Evolutionary conservation across 2,329 filamentous ascomycete genomes (phyloP).

Genomic region (Cladosporium sp.): DNA sequence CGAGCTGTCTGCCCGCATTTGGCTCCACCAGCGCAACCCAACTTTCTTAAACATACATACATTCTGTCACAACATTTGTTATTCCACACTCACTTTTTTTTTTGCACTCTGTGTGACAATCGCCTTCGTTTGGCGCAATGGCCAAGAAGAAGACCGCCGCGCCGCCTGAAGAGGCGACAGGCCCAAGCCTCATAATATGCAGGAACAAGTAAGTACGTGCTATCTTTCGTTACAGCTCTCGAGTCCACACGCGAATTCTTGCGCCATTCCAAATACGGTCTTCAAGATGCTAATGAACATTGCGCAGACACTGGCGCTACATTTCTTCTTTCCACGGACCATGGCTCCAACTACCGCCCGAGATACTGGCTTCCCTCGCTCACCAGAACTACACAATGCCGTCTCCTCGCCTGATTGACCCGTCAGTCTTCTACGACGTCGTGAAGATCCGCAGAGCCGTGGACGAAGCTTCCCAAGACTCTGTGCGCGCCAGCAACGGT

Average conservation of each 20-base stretch:
- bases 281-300: slow-evolving; percentile 3
- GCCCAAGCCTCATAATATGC: slow-evolving; percentile 57
- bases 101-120: too few species aligned
- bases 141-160: slow-evolving; percentile 1
- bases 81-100: neutral
- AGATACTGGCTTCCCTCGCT: slow-evolving; percentile 73
- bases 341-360: slow-evolving; percentile 75
- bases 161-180: slow-evolving; percentile 24
- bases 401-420: slow-evolving; percentile 71
- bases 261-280: neutral
- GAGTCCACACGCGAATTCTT: neutral
- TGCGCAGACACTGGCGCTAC: slow-evolving; percentile 71
- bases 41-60: neutral
- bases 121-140: neutral
- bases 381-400: slow-evolving; percentile 76
- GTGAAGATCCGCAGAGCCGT: slow-evolving; percentile 76
- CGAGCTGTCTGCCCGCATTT: neutral
- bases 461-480: slow-evolving; percentile 73
- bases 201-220: slow-evolving; percentile 61
- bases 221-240: slow-evolving; percentile 7
- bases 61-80: neutral
- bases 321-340: slow-evolving; percentile 80
- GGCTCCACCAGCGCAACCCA: neutral
- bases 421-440: slow-evolving; percentile 76
- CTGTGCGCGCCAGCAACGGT: slow-evolving; percentile 72